These are phyloP conservation scores for Aspergillus ustus DNA, from an alignment of 2,329 filamentous ascomycete species.

Conservation along the genomic window DNA sequence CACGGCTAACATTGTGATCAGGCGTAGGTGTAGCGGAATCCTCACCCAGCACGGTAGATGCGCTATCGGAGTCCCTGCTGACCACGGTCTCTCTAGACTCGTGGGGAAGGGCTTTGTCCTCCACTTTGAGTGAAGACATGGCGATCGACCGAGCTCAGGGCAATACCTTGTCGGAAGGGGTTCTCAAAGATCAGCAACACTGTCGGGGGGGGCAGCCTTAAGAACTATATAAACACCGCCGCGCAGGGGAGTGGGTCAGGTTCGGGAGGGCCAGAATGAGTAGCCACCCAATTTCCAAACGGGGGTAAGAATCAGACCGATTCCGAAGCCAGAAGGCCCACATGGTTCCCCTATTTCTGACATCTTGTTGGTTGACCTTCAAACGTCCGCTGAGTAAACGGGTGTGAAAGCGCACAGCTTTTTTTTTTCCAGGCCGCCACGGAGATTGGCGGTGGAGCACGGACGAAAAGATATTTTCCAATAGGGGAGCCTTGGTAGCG, in stretches of 20 bases:
- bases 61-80: conserved; percentile 35
- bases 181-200: not conserved
- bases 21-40: conserved; percentile 24
- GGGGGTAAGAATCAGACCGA: conserved; percentile 11
- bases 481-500: not conserved
- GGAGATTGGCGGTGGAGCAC: conserved; percentile 1
- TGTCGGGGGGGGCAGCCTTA: not conserved
- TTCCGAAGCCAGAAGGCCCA: conserved; percentile 16
- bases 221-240: conserved; percentile 21
- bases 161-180: not conserved
- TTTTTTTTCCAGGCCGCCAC: not conserved
- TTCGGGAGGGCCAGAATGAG: not conserved
- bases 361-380: not conserved
- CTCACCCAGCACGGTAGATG: conserved; percentile 32
- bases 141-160: not conserved
- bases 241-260: conserved; percentile 9
- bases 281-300: not conserved
- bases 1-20: conserved; percentile 20
- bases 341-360: conserved; percentile 6
- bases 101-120: conserved; percentile 15
- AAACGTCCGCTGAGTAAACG: conserved; percentile 15
- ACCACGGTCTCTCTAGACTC: conserved; percentile 17
- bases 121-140: conserved; percentile 20
- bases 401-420: not conserved
- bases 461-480: conserved; percentile 3